Percentiles rank a stretch among this genome's conserved stretches.
These are phyloP conservation scores for Trichoderma reesei DNA, from an alignment of 495 filamentous ascomycete genomes.

Conservation along the genomic window DNA sequence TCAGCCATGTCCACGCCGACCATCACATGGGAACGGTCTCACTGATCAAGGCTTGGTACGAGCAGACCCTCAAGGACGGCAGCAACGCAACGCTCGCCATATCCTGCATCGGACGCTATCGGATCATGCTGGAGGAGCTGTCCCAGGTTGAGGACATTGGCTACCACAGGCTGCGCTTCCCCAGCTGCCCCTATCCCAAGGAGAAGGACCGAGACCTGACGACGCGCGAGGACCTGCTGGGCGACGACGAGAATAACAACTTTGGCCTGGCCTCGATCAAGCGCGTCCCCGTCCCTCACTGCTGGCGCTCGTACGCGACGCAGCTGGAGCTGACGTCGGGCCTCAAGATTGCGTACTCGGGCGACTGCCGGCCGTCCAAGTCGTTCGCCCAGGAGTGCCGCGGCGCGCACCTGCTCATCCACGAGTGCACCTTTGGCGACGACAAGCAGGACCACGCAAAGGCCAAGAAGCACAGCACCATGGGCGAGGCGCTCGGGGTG, in stretches of 20 bases:
- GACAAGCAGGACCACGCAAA: conserved; percentile 65
- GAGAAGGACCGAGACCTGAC: conserved; percentile 3
- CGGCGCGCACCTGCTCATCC: conserved; percentile 72
- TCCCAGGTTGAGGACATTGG: conserved; percentile 67
- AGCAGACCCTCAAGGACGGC: conserved; percentile 20
- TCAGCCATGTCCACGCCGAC: conserved; percentile 92
- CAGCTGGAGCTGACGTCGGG: conserved; percentile 65
- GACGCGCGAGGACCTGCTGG: neutral
- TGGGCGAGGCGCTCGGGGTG: conserved; percentile 69
- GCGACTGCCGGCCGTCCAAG: conserved; percentile 74
- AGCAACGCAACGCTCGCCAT: conserved; percentile 18
- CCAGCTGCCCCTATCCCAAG: conserved; percentile 13
- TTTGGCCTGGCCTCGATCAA: conserved; percentile 42
- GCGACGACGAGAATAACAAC: conserved; percentile 12
- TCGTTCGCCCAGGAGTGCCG: conserved; percentile 60
- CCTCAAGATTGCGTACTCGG: conserved; percentile 85
- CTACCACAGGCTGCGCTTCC: conserved; percentile 37
- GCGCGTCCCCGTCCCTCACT: conserved; percentile 62
- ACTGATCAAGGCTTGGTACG: conserved; percentile 70
- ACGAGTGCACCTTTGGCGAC: conserved; percentile 94
- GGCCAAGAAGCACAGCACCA: conserved; percentile 86
- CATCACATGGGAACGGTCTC: conserved; percentile 80
- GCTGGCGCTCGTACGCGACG: conserved; percentile 64
- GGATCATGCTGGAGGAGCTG: conserved; percentile 68
- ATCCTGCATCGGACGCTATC: conserved; percentile 36